These are phyloP conservation scores for Brassica rapa DNA, from an alignment of 345 rosid species.

Conservation along the genomic window DNA sequence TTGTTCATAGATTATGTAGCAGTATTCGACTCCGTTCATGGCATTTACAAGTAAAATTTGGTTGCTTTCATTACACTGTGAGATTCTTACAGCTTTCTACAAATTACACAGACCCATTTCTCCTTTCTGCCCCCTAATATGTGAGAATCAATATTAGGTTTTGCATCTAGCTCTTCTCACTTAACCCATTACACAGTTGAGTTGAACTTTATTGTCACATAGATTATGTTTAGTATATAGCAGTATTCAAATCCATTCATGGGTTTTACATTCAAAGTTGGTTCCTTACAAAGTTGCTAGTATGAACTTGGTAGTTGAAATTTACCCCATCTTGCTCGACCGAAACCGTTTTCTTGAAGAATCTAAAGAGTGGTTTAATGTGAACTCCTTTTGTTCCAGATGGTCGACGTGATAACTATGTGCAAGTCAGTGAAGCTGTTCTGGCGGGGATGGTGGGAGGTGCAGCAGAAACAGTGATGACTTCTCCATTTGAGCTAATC, in stretches of 20 bases:
- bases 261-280: background rate
- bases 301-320: background rate
- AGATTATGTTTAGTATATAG: background rate
- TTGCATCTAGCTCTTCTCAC: background rate
- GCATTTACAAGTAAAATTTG: no score
- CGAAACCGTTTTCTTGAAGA: no score
- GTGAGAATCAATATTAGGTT: background rate
- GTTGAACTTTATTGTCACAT: background rate
- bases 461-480: constrained; percentile 61
- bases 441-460: constrained; percentile 55
- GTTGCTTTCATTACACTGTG: background rate
- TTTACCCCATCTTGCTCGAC: no score
- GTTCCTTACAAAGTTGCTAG: background rate
- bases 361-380: background rate
- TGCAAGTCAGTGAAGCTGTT: background rate
- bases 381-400: background rate
- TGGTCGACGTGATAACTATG: background rate
- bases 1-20: background rate
- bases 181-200: background rate
- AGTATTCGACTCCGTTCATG: background rate
- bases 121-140: background rate
- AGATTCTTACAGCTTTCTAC: background rate
- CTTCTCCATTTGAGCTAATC: constrained; percentile 80
- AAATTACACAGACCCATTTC: background rate
- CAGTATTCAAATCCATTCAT: background rate